Conservation (phyloP, 768 basidiomycete genomes). For the Tricholomella constricta region DNA sequence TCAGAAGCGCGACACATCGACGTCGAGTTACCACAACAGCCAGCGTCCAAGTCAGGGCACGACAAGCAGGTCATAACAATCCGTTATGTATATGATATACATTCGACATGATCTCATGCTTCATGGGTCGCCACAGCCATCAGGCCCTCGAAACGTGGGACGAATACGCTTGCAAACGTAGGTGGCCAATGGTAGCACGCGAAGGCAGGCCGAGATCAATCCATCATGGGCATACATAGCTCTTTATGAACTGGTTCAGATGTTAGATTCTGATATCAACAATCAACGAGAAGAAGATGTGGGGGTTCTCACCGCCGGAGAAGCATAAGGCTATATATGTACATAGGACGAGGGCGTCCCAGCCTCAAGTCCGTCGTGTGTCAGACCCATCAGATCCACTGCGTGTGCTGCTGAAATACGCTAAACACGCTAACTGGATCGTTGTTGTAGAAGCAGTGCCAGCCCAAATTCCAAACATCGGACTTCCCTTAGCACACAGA, state of each 20-base stretch:
- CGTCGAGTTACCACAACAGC: too few relatives aligned
- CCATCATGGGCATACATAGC: not conserved
- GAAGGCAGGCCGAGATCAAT: not conserved
- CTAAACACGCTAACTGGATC: too few relatives aligned
- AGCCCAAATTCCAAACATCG: too few relatives aligned
- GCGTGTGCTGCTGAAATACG: not conserved
- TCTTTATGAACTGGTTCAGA: not conserved
- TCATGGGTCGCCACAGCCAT: not conserved
- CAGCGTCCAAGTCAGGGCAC: slow-evolving; percentile 3
- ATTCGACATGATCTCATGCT: not conserved
- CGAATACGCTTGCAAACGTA: not conserved
- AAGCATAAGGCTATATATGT: not conserved
- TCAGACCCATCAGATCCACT: not conserved
- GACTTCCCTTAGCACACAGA: too few relatives aligned
- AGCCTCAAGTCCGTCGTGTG: not conserved
- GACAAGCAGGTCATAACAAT: slow-evolving; percentile 4
- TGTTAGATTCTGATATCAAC: slow-evolving; percentile 1
- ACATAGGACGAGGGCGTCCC: not conserved
- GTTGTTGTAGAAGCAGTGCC: too few relatives aligned
- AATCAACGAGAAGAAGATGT: slow-evolving; percentile 1
- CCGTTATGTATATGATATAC: too few relatives aligned
- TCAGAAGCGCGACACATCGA: too few relatives aligned
- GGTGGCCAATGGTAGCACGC: not conserved
- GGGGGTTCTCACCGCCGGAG: not conserved
- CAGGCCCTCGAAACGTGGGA: slow-evolving; percentile 6